These are phyloP conservation scores for Fusarium sp. DNA, from an alignment of 2,329 filamentous ascomycete genomes.

Conservation along the genomic window DNA sequence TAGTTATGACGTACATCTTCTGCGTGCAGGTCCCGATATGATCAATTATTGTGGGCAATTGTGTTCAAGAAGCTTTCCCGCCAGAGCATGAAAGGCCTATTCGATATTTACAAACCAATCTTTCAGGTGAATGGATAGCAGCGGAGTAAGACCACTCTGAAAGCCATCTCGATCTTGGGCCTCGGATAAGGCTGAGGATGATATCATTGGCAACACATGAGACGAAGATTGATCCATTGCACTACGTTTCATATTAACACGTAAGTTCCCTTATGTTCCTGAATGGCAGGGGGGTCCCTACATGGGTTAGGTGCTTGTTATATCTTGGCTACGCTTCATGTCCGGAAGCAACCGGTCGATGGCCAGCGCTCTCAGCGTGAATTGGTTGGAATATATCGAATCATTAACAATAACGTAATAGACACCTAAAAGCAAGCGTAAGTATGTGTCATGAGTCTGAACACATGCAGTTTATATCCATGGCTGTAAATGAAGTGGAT, in stretches of 20 bases:
- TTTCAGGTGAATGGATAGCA: neutral
- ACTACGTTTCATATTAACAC: slow-evolving; percentile 28
- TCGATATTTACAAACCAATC: neutral
- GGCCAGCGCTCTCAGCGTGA: slow-evolving; percentile 9
- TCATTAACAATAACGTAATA: neutral
- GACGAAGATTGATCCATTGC: slow-evolving; percentile 23
- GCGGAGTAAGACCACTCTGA: neutral
- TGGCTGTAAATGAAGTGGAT: neutral
- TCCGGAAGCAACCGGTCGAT: slow-evolving; percentile 22
- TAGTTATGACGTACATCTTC: neutral
- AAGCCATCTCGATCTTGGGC: neutral
- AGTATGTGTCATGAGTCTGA: neutral
- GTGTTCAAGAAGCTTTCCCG: neutral
- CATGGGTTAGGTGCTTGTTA: slow-evolving; percentile 17
- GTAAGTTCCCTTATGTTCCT: neutral
- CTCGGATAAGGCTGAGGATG: slow-evolving; percentile 22
- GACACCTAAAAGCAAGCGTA: neutral
- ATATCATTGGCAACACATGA: slow-evolving; percentile 28
- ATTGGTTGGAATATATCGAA: neutral
- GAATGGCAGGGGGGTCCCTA: slow-evolving; percentile 26
- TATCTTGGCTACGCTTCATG: slow-evolving; percentile 16
- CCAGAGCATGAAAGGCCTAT: neutral
- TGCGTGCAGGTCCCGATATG: neutral
- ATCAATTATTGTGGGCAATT: neutral
- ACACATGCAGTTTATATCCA: slow-evolving; percentile 2